phyloP scores from a whole-genome alignment of 345 rosid species.

The Salix suchowensis region DNA sequence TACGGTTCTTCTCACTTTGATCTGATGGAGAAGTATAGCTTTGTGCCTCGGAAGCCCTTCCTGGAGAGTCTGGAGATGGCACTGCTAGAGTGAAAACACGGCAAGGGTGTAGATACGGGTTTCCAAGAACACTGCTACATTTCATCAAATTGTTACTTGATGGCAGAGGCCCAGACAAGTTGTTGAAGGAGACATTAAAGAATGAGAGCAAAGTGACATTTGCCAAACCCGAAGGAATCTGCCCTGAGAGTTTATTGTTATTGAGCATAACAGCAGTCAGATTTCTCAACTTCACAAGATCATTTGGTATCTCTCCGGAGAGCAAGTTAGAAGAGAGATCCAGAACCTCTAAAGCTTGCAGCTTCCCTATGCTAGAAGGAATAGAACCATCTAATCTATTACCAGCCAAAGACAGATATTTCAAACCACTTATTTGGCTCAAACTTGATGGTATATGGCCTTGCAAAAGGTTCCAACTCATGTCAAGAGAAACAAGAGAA shows the following conservation, averaged over 20 bases:
- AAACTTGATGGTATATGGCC: conserved; percentile 43
- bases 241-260: conserved; percentile 54
- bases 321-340: conserved; percentile 59
- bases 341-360: conserved; percentile 39
- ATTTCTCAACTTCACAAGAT: conserved; percentile 40
- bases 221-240: conserved; percentile 51
- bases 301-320: conserved; percentile 48
- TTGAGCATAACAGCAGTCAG: conserved; percentile 52
- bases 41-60: conserved; percentile 7
- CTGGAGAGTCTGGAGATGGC: conserved; percentile 31
- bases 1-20: conserved; percentile 13
- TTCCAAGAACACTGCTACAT: conserved; percentile 51
- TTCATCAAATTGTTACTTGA: conserved; percentile 32
- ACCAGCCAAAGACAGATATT: conserved; percentile 50
- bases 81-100: conserved; percentile 29
- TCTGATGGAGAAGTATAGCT: conserved; percentile 20
- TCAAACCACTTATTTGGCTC: conserved; percentile 34
- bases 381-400: conserved; percentile 50
- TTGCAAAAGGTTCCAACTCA: conserved; percentile 46
- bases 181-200: conserved; percentile 56
- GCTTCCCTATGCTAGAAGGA: conserved; percentile 42
- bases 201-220: conserved; percentile 39
- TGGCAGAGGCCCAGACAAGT: conserved; percentile 61
- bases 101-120: conserved; percentile 51
- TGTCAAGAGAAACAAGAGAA: conserved; percentile 44